Percentiles rank a stretch among this genome's conserved stretches.
phyloP scores from a whole-genome alignment of 1,139 yeast genomes.

The Yamadazyma buinensis region DNA sequence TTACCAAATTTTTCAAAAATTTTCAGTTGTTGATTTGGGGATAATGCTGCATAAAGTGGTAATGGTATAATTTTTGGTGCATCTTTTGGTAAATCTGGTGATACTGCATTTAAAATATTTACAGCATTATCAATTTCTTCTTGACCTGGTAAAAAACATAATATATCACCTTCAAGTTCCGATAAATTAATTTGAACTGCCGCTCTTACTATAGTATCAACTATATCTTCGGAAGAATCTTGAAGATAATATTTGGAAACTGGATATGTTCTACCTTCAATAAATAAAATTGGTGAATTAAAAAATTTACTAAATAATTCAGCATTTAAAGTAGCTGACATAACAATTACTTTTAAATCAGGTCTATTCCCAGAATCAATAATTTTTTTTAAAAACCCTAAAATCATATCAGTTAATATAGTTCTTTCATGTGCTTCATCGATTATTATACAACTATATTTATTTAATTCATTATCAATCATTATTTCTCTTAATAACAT shows the following conservation, averaged over 20 bases:
- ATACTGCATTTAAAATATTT: constrained; percentile 52
- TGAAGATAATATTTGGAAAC: constrained; percentile 69
- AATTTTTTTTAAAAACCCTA: constrained; percentile 81
- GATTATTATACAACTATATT: constrained; percentile 74
- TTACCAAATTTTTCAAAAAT: constrained; percentile 63
- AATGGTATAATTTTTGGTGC: constrained; percentile 74
- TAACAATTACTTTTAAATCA: constrained; percentile 58
- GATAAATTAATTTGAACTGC: constrained; percentile 74
- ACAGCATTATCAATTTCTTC: constrained; percentile 93
- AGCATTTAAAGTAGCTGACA: constrained; percentile 98
- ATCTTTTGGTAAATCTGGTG: constrained; percentile 65
- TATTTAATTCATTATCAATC: constrained; percentile 61
- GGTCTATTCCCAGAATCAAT: constrained; percentile 45
- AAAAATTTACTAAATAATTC: constrained; percentile 81
- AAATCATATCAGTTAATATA: constrained; percentile 78
- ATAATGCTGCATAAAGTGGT: constrained; percentile 90
- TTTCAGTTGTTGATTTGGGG: constrained; percentile 76
- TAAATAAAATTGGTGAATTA: constrained; percentile 73
- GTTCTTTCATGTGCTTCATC: constrained; percentile 99
- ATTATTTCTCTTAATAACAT: constrained; percentile 90
- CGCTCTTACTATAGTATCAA: constrained; percentile 72
- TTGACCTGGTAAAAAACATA: constrained; percentile 93
- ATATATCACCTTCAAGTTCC: constrained; percentile 82
- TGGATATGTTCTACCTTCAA: constrained; percentile 88
- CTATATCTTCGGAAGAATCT: constrained; percentile 65